Conservation (phyloP, 257 asterid genomes). For the Solanum verrucosum region DNA sequence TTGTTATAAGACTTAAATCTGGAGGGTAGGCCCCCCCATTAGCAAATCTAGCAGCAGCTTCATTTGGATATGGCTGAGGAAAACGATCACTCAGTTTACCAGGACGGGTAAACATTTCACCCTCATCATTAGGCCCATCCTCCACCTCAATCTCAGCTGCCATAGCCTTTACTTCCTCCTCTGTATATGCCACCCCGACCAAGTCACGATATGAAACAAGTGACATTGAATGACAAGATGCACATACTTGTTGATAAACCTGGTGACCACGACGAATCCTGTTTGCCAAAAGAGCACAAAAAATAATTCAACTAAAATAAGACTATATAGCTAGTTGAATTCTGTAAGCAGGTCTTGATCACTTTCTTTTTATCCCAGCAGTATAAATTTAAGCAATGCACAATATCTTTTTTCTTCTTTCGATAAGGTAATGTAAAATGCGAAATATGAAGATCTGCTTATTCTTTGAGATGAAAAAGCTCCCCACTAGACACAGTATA, state of each 20-base stretch:
- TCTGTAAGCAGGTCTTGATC: neutral
- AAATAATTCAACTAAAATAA: neutral
- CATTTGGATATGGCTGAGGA: slow-evolving; percentile 83
- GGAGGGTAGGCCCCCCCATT: slow-evolving; percentile 98
- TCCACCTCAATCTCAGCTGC: slow-evolving; percentile 92
- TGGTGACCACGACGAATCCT: slow-evolving; percentile 76
- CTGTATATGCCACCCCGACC: slow-evolving; percentile 86
- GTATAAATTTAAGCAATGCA: neutral
- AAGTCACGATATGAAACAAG: slow-evolving; percentile 65
- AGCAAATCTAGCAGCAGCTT: slow-evolving; percentile 87
- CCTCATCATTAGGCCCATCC: slow-evolving; percentile 95
- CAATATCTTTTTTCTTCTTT: neutral
- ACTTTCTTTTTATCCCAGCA: neutral
- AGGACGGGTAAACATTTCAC: slow-evolving; percentile 89
- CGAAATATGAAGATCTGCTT: neutral
- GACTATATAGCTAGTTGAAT: slow-evolving; percentile 5
- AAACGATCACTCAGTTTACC: slow-evolving; percentile 87
- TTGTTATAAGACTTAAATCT: slow-evolving; percentile 80
- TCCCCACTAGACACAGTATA: neutral
- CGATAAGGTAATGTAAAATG: neutral
- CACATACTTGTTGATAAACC: slow-evolving; percentile 74
- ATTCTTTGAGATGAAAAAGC: neutral
- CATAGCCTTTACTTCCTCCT: slow-evolving; percentile 89
- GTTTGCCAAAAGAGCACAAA: slow-evolving; percentile 8
- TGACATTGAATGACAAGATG: slow-evolving; percentile 82